These are phyloP conservation scores for Taphrina confusa DNA, from an alignment of 1,139 yeast genomes.

Conservation along the genomic window DNA sequence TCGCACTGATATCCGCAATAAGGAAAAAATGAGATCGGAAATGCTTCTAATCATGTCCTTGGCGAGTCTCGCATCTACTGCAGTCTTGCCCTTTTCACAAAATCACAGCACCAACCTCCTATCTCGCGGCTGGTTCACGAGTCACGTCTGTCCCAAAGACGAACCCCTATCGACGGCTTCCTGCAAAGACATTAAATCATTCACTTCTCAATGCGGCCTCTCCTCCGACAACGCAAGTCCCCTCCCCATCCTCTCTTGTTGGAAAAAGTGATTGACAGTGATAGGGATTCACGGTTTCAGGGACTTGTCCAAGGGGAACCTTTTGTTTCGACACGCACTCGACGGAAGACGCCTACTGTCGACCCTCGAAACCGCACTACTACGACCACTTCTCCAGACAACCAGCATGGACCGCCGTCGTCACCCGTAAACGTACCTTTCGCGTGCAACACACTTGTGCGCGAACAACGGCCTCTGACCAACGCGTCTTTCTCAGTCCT, in stretches of 20 bases:
- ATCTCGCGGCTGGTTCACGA: no score
- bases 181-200: neutral
- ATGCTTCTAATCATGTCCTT: no score
- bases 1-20: no score
- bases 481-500: neutral
- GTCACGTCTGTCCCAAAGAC: slow-evolving; percentile 2
- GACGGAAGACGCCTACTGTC: neutral
- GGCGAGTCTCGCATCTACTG: no score
- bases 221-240: no score
- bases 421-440: neutral
- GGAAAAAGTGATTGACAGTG: no score
- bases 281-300: neutral
- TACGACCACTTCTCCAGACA: neutral
- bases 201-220: neutral
- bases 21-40: no score
- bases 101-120: no score
- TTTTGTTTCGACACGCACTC: neutral
- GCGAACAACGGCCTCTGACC: neutral
- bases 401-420: neutral
- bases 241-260: no score
- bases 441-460: neutral
- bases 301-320: neutral
- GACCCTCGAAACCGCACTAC: neutral
- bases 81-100: no score
- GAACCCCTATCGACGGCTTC: neutral